Conservation (phyloP, 208 protist species). For the Trypanosoma scelopori region DNA sequence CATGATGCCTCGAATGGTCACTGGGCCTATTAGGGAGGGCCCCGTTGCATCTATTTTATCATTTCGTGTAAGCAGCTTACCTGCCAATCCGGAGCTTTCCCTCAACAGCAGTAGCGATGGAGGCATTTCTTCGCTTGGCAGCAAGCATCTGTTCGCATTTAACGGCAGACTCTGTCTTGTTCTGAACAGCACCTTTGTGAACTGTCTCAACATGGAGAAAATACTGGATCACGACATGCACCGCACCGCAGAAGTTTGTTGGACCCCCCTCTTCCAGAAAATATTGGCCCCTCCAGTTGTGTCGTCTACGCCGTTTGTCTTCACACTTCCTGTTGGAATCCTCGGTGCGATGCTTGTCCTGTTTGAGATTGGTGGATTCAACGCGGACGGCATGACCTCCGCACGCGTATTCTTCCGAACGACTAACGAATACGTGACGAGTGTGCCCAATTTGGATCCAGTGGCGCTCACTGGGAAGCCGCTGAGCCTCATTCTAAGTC, state of each 20-base stretch:
- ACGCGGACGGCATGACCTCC: background rate
- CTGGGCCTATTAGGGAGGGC: too few species aligned
- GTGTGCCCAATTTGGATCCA: constrained; percentile 1
- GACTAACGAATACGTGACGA: background rate
- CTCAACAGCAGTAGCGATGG: background rate
- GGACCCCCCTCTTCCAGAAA: background rate
- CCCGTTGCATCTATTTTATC: background rate
- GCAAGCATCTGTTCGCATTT: constrained; percentile 21
- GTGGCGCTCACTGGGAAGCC: background rate
- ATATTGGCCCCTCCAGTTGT: background rate
- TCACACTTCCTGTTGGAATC: constrained; percentile 18
- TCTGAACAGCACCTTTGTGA: constrained; percentile 17
- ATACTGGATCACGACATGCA: background rate
- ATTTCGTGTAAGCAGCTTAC: background rate
- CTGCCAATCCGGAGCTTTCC: constrained; percentile 14
- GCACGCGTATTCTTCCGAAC: constrained; percentile 7
- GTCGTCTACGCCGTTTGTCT: constrained; percentile 12
- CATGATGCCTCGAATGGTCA: background rate
- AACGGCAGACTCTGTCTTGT: constrained; percentile 25
- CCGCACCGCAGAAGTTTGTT: background rate
- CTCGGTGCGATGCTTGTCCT: constrained; percentile 11
- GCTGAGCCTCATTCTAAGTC: constrained; percentile 3
- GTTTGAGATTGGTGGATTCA: constrained; percentile 27
- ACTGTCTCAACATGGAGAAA: constrained; percentile 21
- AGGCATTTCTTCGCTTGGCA: background rate